Percentiles rank a stretch among this genome's conserved stretches.
Conservation (phyloP, 768 basidiomycete species). For the Pisolithus marmoratus region DNA sequence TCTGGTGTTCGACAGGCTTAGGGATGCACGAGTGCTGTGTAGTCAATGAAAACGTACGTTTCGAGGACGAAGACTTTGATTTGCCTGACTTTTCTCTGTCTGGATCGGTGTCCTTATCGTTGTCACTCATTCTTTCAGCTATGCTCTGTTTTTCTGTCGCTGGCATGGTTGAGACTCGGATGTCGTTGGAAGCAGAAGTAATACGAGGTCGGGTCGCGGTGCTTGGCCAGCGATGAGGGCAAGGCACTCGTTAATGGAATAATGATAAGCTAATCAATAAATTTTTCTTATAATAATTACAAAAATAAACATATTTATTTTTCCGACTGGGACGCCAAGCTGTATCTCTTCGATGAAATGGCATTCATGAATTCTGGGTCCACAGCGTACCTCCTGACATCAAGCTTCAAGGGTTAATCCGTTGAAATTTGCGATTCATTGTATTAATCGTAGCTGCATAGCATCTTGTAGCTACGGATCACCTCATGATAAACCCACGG, state of each 20-base stretch:
- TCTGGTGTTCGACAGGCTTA: slow-evolving; percentile 33
- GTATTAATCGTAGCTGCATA: too few relatives aligned
- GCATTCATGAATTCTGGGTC: too few relatives aligned
- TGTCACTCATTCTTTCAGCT: slow-evolving; percentile 9
- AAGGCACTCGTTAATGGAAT: slow-evolving; percentile 7
- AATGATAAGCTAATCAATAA: not conserved
- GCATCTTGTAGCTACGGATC: too few relatives aligned
- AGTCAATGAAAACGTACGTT: slow-evolving; percentile 20
- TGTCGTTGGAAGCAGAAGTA: not conserved
- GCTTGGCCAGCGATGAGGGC: not conserved
- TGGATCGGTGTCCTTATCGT: slow-evolving; percentile 18
- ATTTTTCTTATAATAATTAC: not conserved
- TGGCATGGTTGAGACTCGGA: slow-evolving; percentile 10
- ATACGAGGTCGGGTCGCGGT: not conserved
- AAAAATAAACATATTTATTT: not conserved
- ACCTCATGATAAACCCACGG: too few relatives aligned
- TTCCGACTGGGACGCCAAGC: too few relatives aligned
- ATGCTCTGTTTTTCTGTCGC: slow-evolving; percentile 17
- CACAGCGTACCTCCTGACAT: too few relatives aligned
- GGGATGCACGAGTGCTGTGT: not conserved
- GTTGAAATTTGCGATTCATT: too few relatives aligned
- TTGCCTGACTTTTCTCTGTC: slow-evolving; percentile 13
- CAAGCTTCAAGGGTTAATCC: too few relatives aligned
- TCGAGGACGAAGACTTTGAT: slow-evolving; percentile 27
- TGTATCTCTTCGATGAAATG: too few relatives aligned